phyloP scores from a whole-genome alignment of 495 filamentous ascomycete species.

The Platismatia glauca region DNA sequence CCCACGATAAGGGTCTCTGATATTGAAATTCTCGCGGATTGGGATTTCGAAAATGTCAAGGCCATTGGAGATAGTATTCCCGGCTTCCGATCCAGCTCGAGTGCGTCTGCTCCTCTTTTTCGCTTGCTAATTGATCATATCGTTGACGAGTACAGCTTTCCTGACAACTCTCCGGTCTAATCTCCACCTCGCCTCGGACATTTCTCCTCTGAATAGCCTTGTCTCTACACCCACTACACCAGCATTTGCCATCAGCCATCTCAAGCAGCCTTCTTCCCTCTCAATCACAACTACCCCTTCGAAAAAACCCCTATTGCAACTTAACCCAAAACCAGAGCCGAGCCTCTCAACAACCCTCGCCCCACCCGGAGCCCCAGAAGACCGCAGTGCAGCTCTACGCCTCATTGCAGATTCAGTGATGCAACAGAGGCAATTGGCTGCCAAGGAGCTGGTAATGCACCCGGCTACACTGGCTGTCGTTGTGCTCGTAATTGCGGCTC shows the following conservation, averaged over 20 bases:
- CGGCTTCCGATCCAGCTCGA: conserved; percentile 23
- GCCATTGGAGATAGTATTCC: conserved; percentile 22
- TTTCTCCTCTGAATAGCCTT: conserved; percentile 17
- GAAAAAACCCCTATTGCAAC: conserved; percentile 3
- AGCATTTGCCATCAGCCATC: conserved; percentile 16
- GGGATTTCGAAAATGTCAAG: conserved; percentile 21
- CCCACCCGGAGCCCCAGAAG: conserved; percentile 23
- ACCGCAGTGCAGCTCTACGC: conserved; percentile 35
- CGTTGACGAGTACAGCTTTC: conserved; percentile 21
- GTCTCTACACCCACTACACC: conserved; percentile 18
- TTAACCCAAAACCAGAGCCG: conserved; percentile 17
- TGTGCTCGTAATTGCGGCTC: conserved; percentile 30
- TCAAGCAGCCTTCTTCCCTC: conserved; percentile 21
- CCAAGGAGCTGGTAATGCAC: conserved; percentile 43
- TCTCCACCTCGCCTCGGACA: conserved; percentile 23
- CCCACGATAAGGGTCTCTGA: conserved; percentile 19
- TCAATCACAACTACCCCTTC: conserved; percentile 22
- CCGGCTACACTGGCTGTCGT: conserved; percentile 36
- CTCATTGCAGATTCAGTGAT: conserved; percentile 52
- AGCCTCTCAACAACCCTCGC: conserved; percentile 21
- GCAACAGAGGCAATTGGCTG: conserved; percentile 53
- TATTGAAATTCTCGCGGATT: conserved; percentile 19
- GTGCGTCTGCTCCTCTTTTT: conserved; percentile 12
- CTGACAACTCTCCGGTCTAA: conserved; percentile 26
- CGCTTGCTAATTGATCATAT: not conserved